These are phyloP conservation scores for Hygrocybe coccinea DNA, from an alignment of 768 basidiomycete species.

Conservation along the genomic window DNA sequence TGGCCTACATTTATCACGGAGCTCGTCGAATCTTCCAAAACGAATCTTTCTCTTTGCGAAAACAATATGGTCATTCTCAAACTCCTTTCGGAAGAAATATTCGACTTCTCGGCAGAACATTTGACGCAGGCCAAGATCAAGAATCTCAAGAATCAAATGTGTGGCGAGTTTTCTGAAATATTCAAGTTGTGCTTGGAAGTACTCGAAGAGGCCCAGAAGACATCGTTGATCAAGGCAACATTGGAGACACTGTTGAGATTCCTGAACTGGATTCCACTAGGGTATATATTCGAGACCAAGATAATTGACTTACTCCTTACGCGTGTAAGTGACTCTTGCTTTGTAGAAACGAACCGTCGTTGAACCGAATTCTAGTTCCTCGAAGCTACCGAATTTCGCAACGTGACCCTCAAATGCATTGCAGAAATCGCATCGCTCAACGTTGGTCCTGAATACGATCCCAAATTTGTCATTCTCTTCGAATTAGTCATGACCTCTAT, in stretches of 20 bases:
- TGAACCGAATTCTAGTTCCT: slow-evolving; percentile 63
- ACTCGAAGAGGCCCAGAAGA: slow-evolving; percentile 93
- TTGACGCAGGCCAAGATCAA: slow-evolving; percentile 98
- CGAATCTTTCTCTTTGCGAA: slow-evolving; percentile 93
- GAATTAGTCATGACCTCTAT: slow-evolving; percentile 97
- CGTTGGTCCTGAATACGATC: slow-evolving; percentile 95
- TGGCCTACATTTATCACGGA: slow-evolving; percentile 98
- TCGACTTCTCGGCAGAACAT: slow-evolving; percentile 97
- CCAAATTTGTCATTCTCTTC: slow-evolving; percentile 96
- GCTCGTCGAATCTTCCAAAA: slow-evolving; percentile 95
- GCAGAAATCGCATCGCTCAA: slow-evolving; percentile 94
- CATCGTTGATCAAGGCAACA: slow-evolving; percentile 89
- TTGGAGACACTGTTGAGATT: slow-evolving; percentile 93
- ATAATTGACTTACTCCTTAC: slow-evolving; percentile 91
- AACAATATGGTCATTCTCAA: slow-evolving; percentile 99
- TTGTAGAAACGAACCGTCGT: slow-evolving; percentile 7
- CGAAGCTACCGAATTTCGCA: slow-evolving; percentile 94
- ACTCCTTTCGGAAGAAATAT: slow-evolving; percentile 96
- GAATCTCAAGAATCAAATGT: slow-evolving; percentile 97
- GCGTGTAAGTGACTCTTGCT: slow-evolving; percentile 58
- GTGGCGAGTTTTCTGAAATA: slow-evolving; percentile 93
- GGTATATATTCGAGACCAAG: slow-evolving; percentile 97
- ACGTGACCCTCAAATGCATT: slow-evolving; percentile 92
- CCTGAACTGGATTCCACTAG: slow-evolving; percentile 98
- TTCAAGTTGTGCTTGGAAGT: slow-evolving; percentile 98